Evolutionary conservation across 129 eudicot genomes (phyloP).

Genomic region (Saussurea involucrata): DNA sequence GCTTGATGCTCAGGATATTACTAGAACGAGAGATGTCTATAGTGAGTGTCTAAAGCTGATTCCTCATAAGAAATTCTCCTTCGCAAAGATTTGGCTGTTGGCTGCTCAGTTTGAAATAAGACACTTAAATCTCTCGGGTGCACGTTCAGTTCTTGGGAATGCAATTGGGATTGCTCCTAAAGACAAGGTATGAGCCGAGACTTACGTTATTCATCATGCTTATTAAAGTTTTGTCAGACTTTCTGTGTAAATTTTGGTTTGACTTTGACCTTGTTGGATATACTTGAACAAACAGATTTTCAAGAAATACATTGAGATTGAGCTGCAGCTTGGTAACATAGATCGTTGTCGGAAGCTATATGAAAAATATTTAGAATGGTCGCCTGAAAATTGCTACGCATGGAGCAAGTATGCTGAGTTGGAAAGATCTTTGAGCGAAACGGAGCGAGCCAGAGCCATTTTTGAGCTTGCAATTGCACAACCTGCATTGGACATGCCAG

Average conservation of each 20-base stretch:
- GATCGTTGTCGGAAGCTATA: conserved; percentile 80
- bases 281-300: conserved; percentile 51
- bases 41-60: conserved; percentile 68
- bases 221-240: neutral
- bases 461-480: conserved; percentile 94
- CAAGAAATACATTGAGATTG: conserved; percentile 87
- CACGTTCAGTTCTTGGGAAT: conserved; percentile 61
- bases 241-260: neutral
- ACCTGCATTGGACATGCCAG: conserved; percentile 90
- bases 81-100: conserved; percentile 91
- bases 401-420: conserved; percentile 85
- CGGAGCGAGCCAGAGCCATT: conserved; percentile 80
- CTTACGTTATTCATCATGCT: neutral
- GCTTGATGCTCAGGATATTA: conserved; percentile 72
- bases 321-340: conserved; percentile 79
- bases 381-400: conserved; percentile 87
- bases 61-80: conserved; percentile 83
- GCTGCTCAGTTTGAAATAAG: conserved; percentile 95
- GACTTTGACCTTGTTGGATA: neutral
- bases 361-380: conserved; percentile 80
- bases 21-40: conserved; percentile 66
- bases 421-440: conserved; percentile 75
- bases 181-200: conserved; percentile 53
- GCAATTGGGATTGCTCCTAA: conserved; percentile 89
- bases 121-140: conserved; percentile 68